Base-by-base conservation (phyloP, 1,284 basidiomycete genomes). In the Pseudozyma sp. region DNA sequence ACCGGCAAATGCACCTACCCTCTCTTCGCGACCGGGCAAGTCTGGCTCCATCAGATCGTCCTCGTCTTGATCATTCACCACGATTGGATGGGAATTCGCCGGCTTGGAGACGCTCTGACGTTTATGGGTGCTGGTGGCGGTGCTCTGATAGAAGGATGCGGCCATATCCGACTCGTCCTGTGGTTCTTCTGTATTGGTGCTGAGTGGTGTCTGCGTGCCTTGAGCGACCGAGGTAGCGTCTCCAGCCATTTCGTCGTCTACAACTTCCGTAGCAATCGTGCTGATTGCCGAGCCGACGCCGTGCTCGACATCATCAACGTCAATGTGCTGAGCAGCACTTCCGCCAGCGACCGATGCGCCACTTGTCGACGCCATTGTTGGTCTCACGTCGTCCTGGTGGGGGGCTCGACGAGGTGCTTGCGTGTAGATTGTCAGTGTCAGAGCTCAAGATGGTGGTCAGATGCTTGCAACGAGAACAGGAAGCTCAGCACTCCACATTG, bases 11-110 rank as follows among this genome's bases (percentile, higher is more conserved):
- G 0, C 19, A 54, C 52, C 61, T 24, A 68, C 68, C 55, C 59
- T 35, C 33, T 54, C 68, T 46, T 67, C 64, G 14, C 64, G 46
- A 37, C 56, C 50, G 16, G 59, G 56, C 60, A 55, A 10, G 11
- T 59, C 55, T 29, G 69, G 45, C 40, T 59, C 55, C 57, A 72
- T 63, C 51, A 63, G 29, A 17, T 67, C 58, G 44, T 61, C 54
- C 19, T 62, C 63, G 33, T 71, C 68, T 16, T 70, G 61, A 13
- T 63, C 63, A 10, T 53, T 53, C 3, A 45, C 54, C 16, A 54
- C 57, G 8, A 51, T 35, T 4, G 39, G 29, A 16, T 19, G 35
- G 5, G 40, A n/a, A 5, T 44, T 40, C 11, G 50, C 54, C 11
- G 29, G 17, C 43, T 30, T 62, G 13, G 65, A 54, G 16, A 44